Conservation (phyloP, 352 stramenopile genomes). For the Globisporangium heterothallicum region DNA sequence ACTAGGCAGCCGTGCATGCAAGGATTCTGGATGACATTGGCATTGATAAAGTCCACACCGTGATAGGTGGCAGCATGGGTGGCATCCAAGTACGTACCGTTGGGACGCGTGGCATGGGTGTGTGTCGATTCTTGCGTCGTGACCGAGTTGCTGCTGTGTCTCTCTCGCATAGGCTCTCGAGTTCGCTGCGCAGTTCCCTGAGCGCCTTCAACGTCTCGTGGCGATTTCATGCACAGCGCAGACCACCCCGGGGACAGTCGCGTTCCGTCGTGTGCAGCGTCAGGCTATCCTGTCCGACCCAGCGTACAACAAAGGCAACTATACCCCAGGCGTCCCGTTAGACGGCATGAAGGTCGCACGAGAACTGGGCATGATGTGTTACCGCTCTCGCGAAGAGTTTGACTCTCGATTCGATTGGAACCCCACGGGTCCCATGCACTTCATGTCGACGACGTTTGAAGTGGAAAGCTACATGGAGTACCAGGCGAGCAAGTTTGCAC, state of each 20-base stretch:
- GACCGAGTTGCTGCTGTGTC: neutral
- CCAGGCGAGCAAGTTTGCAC: slow-evolving; percentile 83
- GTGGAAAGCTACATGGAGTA: slow-evolving; percentile 90
- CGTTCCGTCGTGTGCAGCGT: slow-evolving; percentile 77
- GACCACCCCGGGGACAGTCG: slow-evolving; percentile 83
- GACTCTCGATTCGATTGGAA: slow-evolving; percentile 86
- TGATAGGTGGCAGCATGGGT: slow-evolving; percentile 86
- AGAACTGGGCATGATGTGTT: slow-evolving; percentile 85
- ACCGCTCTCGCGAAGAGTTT: slow-evolving; percentile 86
- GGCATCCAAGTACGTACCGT: slow-evolving; percentile 38
- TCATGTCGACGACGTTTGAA: slow-evolving; percentile 79
- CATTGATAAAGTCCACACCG: slow-evolving; percentile 69
- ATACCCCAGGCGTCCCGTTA: slow-evolving; percentile 41
- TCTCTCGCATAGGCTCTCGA: slow-evolving; percentile 84
- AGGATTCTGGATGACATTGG: slow-evolving; percentile 75
- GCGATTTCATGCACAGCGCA: slow-evolving; percentile 83
- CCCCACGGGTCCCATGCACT: slow-evolving; percentile 58
- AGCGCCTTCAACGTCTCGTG: slow-evolving; percentile 62
- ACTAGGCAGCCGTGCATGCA: slow-evolving; percentile 59
- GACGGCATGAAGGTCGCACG: slow-evolving; percentile 83
- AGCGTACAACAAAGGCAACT: slow-evolving; percentile 76
- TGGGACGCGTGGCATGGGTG: neutral
- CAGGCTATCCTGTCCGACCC: slow-evolving; percentile 78
- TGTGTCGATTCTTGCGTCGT: neutral
- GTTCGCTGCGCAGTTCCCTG: slow-evolving; percentile 78